Percentiles rank a stretch among this genome's conserved stretches.
These are phyloP conservation scores for Colletotrichum sp. DNA, from an alignment of 2,329 filamentous ascomycete genomes.

Conservation along the genomic window DNA sequence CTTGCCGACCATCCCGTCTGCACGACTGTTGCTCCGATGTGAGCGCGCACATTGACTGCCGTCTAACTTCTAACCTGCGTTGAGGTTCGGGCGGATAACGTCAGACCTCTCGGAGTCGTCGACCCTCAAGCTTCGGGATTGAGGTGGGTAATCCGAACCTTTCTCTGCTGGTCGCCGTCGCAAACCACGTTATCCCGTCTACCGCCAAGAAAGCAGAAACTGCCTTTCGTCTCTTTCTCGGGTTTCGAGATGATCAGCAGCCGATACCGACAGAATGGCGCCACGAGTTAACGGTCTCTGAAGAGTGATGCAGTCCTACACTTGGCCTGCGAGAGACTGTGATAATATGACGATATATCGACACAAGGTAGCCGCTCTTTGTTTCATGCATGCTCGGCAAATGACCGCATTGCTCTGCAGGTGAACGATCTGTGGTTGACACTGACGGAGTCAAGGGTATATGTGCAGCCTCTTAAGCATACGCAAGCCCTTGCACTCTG, in stretches of 20 bases:
- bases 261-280: not conserved
- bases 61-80: not conserved
- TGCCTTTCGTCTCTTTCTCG: not conserved
- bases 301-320: not conserved
- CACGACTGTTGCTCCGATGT: not conserved
- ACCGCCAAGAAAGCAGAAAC: not conserved
- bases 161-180: not conserved
- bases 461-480: not conserved
- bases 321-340: too few relatives aligned
- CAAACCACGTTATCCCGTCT: not conserved
- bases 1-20: not conserved
- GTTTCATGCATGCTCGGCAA: not conserved
- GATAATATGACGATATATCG: not conserved
- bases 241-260: not conserved
- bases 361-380: not conserved
- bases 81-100: conserved; percentile 8
- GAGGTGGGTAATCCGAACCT: not conserved
- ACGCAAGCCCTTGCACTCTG: not conserved
- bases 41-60: not conserved
- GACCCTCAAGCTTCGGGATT: not conserved
- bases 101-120: not conserved
- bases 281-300: not conserved
- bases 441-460: not conserved
- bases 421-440: not conserved
- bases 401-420: not conserved